phyloP scores from a whole-genome alignment of 2,329 filamentous ascomycete species.

The Parastagonospora nodorum region DNA sequence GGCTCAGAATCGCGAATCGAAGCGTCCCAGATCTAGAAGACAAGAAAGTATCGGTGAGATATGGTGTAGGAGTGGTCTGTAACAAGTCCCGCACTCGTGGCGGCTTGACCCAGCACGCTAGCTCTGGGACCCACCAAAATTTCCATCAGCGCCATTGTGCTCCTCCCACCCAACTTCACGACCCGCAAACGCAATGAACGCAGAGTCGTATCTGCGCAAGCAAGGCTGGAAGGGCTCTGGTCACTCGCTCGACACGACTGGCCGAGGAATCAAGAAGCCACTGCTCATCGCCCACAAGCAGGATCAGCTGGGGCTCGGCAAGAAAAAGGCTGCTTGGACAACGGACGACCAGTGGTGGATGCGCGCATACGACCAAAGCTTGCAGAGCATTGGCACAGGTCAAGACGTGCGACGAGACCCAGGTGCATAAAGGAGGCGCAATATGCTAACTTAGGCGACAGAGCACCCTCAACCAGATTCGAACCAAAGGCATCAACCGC shows the following conservation, averaged over 20 bases:
- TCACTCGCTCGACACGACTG: slow-evolving; percentile 80
- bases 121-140: slow-evolving; percentile 19
- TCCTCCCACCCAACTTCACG: slow-evolving; percentile 1
- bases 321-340: slow-evolving; percentile 62
- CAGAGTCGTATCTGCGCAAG: slow-evolving; percentile 77
- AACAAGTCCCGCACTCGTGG: neutral
- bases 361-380: slow-evolving; percentile 87
- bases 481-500: slow-evolving; percentile 53
- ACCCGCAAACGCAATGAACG: slow-evolving; percentile 74
- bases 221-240: slow-evolving; percentile 92
- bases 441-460: slow-evolving; percentile 50
- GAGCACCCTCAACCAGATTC: slow-evolving; percentile 57
- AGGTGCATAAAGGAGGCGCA: too few relatives aligned
- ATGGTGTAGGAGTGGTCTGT: too few relatives aligned
- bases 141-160: slow-evolving; percentile 8
- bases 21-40: too few relatives aligned
- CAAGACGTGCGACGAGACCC: slow-evolving; percentile 23
- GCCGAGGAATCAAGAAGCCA: slow-evolving; percentile 79
- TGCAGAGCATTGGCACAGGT: slow-evolving; percentile 65
- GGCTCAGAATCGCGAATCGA: too few relatives aligned
- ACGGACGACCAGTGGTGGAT: slow-evolving; percentile 93
- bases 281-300: slow-evolving; percentile 82
- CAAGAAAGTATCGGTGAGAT: neutral
- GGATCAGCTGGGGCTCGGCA: slow-evolving; percentile 80
- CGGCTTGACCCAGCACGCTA: too few relatives aligned